phyloP scores from a whole-genome alignment of 2,329 filamentous ascomycete genomes.

The Chaetothyriales sp. region DNA sequence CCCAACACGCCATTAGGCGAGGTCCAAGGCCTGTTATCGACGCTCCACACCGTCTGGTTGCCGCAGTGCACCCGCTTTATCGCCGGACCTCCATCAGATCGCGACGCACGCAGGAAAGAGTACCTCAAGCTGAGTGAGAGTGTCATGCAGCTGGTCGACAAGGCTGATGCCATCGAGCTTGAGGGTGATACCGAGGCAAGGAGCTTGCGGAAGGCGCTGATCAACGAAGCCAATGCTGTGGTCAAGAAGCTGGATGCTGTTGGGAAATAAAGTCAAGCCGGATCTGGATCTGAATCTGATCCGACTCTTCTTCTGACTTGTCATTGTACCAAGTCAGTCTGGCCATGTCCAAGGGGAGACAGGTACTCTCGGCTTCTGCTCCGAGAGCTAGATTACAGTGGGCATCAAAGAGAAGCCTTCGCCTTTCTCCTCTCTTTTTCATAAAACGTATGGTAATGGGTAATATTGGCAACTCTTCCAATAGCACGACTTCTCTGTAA shows the following conservation, averaged over 20 bases:
- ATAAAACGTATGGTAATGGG: too few species aligned
- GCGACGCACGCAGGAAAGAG: slow-evolving; percentile 27
- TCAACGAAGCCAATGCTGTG: slow-evolving; percentile 28
- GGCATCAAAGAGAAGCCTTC: not conserved
- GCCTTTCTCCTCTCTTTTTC: not conserved
- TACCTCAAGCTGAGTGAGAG: slow-evolving; percentile 31
- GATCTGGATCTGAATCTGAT: too few species aligned
- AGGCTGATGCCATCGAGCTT: slow-evolving; percentile 56
- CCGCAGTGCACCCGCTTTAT: slow-evolving; percentile 27
- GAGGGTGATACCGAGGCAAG: slow-evolving; percentile 49
- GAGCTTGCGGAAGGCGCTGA: slow-evolving; percentile 32
- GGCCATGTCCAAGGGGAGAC: too few species aligned
- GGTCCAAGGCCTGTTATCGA: slow-evolving; percentile 24
- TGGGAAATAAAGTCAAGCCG: not conserved
- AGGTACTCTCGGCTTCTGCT: not conserved
- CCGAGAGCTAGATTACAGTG: not conserved
- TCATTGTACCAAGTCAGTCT: not conserved
- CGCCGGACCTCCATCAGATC: slow-evolving; percentile 25
- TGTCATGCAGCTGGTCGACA: slow-evolving; percentile 30
- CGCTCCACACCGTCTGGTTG: slow-evolving; percentile 24
- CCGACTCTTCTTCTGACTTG: too few species aligned
- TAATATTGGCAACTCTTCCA: too few species aligned
- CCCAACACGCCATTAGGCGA: slow-evolving; percentile 27
- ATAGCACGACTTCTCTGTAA: too few species aligned
- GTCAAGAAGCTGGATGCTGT: slow-evolving; percentile 26